Conservation (phyloP, 768 basidiomycete genomes). For the Boletus edulis region DNA sequence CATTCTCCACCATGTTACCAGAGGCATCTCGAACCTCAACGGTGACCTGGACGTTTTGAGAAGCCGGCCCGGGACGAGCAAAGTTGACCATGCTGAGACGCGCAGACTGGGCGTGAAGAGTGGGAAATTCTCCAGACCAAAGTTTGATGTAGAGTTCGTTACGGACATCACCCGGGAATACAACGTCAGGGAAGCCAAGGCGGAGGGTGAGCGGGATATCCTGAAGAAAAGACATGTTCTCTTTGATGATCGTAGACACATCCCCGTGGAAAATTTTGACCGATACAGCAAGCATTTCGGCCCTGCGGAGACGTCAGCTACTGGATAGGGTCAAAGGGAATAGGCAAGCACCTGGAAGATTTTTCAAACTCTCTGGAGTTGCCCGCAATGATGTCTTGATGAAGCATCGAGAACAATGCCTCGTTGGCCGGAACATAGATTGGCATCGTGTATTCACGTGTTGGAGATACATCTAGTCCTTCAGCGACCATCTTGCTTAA, state of each 20-base stretch:
- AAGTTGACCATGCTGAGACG: slow-evolving; percentile 58
- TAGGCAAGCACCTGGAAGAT: slow-evolving; percentile 59
- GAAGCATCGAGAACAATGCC: slow-evolving; percentile 85
- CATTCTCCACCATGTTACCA: slow-evolving; percentile 65
- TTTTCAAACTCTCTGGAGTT: slow-evolving; percentile 81
- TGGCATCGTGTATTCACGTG: slow-evolving; percentile 80
- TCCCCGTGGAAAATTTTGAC: slow-evolving; percentile 89
- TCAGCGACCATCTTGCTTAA: slow-evolving; percentile 67
- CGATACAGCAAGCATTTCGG: slow-evolving; percentile 83
- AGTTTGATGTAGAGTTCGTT: slow-evolving; percentile 97
- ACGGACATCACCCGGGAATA: slow-evolving; percentile 87
- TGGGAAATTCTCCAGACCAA: slow-evolving; percentile 87
- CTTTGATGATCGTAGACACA: slow-evolving; percentile 65
- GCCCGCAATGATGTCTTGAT: slow-evolving; percentile 88
- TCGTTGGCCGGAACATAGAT: slow-evolving; percentile 86
- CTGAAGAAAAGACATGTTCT: slow-evolving; percentile 81
- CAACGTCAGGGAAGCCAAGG: slow-evolving; percentile 94
- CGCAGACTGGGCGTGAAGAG: slow-evolving; percentile 49
- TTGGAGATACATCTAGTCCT: slow-evolving; percentile 56
- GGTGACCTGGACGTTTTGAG: slow-evolving; percentile 75
- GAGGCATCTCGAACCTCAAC: slow-evolving; percentile 81
- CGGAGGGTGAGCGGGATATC: slow-evolving; percentile 80
- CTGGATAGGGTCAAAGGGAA: not conserved
- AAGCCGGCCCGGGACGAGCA: slow-evolving; percentile 53
- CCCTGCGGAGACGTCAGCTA: slow-evolving; percentile 43